Percentiles rank a stretch among this genome's conserved stretches.
Conservation (phyloP, 2,329 filamentous ascomycete genomes). For the Berkeleyomyces rouxiae region DNA sequence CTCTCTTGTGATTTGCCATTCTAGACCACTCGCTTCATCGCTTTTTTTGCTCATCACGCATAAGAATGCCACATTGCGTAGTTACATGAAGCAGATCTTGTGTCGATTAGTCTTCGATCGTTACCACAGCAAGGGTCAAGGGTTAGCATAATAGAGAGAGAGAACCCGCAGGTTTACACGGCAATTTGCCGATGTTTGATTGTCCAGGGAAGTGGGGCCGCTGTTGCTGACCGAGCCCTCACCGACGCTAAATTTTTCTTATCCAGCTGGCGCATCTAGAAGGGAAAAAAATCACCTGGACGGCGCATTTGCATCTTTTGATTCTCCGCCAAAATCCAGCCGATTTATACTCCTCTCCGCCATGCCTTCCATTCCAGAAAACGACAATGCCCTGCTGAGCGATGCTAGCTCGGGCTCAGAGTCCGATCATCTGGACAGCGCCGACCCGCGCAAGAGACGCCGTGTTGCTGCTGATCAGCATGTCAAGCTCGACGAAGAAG, state of each 20-base stretch:
- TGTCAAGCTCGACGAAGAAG: conserved; percentile 20
- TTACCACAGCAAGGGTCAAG: background rate
- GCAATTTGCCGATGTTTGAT: background rate
- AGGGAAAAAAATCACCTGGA: background rate
- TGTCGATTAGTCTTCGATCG: too few relatives aligned
- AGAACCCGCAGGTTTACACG: background rate
- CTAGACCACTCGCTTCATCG: background rate
- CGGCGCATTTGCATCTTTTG: background rate
- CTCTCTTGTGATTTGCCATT: background rate
- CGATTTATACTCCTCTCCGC: background rate
- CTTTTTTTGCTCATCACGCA: background rate
- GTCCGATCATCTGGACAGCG: conserved; percentile 34
- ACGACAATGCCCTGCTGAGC: conserved; percentile 1
- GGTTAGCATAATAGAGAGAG: background rate
- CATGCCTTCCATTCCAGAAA: conserved; percentile 11
- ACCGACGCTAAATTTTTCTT: background rate
- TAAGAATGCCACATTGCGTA: background rate
- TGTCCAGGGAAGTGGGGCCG: background rate
- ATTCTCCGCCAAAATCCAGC: background rate
- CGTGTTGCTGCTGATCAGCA: conserved; percentile 16
- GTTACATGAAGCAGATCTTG: too few relatives aligned
- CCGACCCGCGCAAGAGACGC: conserved; percentile 29
- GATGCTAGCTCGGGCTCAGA: conserved; percentile 19
- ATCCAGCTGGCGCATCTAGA: background rate
- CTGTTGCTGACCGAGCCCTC: background rate